Evolutionary conservation across 2,329 filamentous ascomycete genomes (phyloP).

Genomic region (Sporothrix euskadiensis): DNA sequence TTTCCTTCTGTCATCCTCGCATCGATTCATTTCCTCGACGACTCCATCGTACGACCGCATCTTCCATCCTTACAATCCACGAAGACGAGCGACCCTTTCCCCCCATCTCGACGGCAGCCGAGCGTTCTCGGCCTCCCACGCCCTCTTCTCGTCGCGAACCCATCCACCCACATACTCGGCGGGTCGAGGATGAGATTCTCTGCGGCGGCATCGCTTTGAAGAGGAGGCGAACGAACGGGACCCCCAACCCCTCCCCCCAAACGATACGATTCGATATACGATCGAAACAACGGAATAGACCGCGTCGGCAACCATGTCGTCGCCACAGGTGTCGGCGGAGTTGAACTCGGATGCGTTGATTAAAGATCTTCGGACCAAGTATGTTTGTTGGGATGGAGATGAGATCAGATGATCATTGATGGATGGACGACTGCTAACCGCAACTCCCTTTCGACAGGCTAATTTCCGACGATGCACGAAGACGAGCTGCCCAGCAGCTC

Average conservation of each 20-base stretch:
- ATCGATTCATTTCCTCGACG: background rate
- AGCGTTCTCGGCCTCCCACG: background rate
- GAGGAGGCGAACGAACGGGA: constrained; percentile 30
- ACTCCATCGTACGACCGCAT: background rate
- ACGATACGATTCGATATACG: background rate
- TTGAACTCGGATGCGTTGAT: constrained; percentile 57
- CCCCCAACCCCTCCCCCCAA: background rate
- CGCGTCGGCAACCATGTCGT: constrained; percentile 31
- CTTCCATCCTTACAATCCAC: background rate
- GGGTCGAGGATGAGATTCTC: constrained; percentile 31
- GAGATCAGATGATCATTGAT: background rate
- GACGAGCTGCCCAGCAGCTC: constrained; percentile 55
- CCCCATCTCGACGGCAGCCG: background rate
- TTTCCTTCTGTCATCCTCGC: background rate
- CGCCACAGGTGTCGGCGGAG: constrained; percentile 46
- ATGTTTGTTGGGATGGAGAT: constrained; percentile 24
- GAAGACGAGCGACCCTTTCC: background rate
- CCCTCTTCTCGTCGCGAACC: background rate
- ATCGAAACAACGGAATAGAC: background rate
- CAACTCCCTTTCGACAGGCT: constrained; percentile 31
- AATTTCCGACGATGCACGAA: constrained; percentile 51
- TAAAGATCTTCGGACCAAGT: constrained; percentile 59
- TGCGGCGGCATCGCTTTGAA: constrained; percentile 31
- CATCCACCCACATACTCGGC: constrained; percentile 7
- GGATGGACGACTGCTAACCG: constrained; percentile 12